Base-by-base conservation (phyloP, 1,139 yeast genomes). In the Diutina rugosa region DNA sequence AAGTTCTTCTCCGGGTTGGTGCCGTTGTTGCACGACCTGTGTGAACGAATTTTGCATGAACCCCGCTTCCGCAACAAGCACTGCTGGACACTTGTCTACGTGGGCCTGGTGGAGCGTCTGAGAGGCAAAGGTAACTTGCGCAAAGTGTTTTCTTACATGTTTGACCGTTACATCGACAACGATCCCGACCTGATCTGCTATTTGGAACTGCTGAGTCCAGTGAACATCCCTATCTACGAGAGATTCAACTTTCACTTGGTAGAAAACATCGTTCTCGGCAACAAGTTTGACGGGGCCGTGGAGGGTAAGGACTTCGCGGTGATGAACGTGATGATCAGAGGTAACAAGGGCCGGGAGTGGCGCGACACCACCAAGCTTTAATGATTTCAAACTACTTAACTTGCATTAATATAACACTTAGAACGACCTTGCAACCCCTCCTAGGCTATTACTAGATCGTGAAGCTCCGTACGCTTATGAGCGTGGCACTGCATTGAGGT, bases 101-200 rank as follows among this genome's bases (percentile, higher is more conserved):
- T 84, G 54, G 89, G 87, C 2, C 78, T 85, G 7, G 70, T 78
- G 10, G 76, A 75, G n/a, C 63, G 68, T 28, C 86, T 87, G 9
- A 73, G 86, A 63, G 89, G 89, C 46, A 83, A 83, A 65, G 89
- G 89, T 8, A 82, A 84, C 64, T 82, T 77, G n/a, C 67, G 88
- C 54, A 73, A 73, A 56, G 72, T 82, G 63, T 78, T 84, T 61
- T 80, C 81, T n/a, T 77, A 72, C 62, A 79, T 81, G 77, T 81
- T 81, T 60, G 66, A 71, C 35, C 71, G 74, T 56, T 72, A 77
- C 64, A 73, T 85, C 56, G 87, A 84, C 61, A 67, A 69, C 54
- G 67, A 69, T 38, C 71, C 71, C 26, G 65, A 72, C 56, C 69
- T 71, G 56, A 70, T 78, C 35, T 68, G 81, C 10, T 84, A 84